Conservation (phyloP, 2,329 filamentous ascomycete genomes). For the Penicillium psychrosexuale region DNA sequence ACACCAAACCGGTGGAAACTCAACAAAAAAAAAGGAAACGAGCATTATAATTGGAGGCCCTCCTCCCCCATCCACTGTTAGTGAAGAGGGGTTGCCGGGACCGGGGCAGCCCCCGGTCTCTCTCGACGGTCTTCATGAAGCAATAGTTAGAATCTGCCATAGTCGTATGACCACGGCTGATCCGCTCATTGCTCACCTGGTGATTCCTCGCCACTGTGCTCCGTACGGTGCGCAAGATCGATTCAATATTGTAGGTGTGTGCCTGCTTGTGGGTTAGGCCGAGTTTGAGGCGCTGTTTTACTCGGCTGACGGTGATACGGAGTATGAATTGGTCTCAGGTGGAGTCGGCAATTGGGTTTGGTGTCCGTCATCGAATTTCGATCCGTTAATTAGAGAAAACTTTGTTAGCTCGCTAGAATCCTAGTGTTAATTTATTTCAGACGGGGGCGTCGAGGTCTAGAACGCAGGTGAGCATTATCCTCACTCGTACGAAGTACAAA, state of each 20-base stretch:
- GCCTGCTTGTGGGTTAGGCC: background rate
- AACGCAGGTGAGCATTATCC: background rate
- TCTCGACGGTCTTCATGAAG: background rate
- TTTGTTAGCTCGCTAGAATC: background rate
- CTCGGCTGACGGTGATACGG: background rate
- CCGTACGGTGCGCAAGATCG: background rate
- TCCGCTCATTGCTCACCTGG: background rate
- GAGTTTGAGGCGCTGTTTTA: background rate
- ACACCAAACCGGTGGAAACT: background rate
- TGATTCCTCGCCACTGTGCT: background rate
- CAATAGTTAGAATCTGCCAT: background rate
- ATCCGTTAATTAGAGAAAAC: conserved; percentile 3
- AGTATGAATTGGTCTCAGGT: background rate
- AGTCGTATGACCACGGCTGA: background rate
- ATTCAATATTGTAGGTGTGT: background rate
- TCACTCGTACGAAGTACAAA: background rate
- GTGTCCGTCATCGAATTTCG: background rate
- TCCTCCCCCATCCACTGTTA: too few species aligned
- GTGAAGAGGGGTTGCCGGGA: background rate
- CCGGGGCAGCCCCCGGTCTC: background rate
- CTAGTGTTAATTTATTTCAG: conserved; percentile 4
- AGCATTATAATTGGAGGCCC: background rate
- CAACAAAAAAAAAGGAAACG: background rate
- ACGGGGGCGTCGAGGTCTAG: conserved; percentile 2
- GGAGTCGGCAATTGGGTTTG: background rate